phyloP scores from a whole-genome alignment of 495 filamentous ascomycete species.

The Thermochaetoides thermophila region DNA sequence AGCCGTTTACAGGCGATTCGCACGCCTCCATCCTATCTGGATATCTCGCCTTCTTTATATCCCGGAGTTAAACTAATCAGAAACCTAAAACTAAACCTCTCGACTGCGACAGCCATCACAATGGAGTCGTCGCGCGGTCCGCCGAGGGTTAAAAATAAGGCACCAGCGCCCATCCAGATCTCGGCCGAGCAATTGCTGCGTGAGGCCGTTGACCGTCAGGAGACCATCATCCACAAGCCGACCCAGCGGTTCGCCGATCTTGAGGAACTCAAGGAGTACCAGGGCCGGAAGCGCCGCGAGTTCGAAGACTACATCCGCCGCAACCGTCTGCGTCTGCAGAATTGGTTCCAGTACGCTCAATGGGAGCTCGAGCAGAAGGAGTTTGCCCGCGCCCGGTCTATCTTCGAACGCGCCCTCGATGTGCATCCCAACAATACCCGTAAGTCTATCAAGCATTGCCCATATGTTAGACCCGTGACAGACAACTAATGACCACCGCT shows the following conservation, averaged over 20 bases:
- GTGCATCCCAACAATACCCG: constrained; percentile 75
- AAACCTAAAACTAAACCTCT: too few species aligned
- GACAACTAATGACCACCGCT: constrained; percentile 1
- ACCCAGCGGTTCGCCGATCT: constrained; percentile 92
- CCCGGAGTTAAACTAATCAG: too few species aligned
- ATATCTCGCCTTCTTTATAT: too few species aligned
- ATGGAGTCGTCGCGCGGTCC: constrained; percentile 95
- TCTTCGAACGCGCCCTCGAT: constrained; percentile 92
- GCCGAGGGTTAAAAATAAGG: constrained; percentile 96
- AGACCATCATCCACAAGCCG: constrained; percentile 71
- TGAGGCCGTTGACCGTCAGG: constrained; percentile 95
- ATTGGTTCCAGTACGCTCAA: constrained; percentile 95
- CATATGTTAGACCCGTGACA: neutral
- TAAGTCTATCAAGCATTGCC: constrained; percentile 30
- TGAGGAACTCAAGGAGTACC: constrained; percentile 95
- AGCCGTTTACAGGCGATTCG: too few species aligned
- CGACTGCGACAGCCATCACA: too few species aligned
- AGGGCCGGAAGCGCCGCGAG: constrained; percentile 87
- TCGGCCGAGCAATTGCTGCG: constrained; percentile 94
- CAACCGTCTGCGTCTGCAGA: constrained; percentile 90
- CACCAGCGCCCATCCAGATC: constrained; percentile 72
- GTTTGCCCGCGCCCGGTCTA: constrained; percentile 83
- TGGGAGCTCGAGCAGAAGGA: constrained; percentile 99
- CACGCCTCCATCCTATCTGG: too few species aligned
- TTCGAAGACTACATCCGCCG: constrained; percentile 97